Conservation (phyloP, 371 early-diverging fungal species). For the Cokeromyces recurvatus region DNA sequence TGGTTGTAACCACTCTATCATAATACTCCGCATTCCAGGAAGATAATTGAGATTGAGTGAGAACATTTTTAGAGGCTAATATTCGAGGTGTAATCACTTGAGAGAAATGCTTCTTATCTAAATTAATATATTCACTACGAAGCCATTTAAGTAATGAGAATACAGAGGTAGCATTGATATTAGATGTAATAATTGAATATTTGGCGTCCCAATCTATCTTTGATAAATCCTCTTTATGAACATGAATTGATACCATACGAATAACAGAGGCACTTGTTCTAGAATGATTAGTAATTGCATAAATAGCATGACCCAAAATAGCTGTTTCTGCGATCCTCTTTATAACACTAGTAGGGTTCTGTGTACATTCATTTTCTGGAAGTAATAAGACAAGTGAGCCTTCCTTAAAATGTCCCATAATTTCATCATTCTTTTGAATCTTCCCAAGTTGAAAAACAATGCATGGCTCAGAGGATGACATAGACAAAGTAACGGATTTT, state of each 20-base stretch:
- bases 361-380: constrained; percentile 7
- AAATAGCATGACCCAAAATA: constrained; percentile 11
- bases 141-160: constrained; percentile 26
- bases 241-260: constrained; percentile 17
- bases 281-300: neutral
- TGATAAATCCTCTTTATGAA: constrained; percentile 4
- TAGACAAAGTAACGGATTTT: neutral
- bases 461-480: constrained; percentile 1
- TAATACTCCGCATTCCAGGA: constrained; percentile 2
- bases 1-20: neutral
- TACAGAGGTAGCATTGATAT: constrained; percentile 16
- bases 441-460: constrained; percentile 9
- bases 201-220: constrained; percentile 9
- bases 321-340: constrained; percentile 1
- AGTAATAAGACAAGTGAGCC: constrained; percentile 5
- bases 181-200: constrained; percentile 18
- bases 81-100: constrained; percentile 9
- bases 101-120: constrained; percentile 9
- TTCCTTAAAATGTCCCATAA: constrained; percentile 7
- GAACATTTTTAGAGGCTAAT: constrained; percentile 3
- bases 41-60: neutral
- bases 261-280: neutral
- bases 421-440: neutral
- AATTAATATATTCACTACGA: neutral
- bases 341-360: too few species aligned